A percentile compares a stretch with the other conserved stretches of the same genome.
Evolutionary conservation across 1,139 yeast genomes (phyloP).

Genomic region (Lodderomyces theae): DNA sequence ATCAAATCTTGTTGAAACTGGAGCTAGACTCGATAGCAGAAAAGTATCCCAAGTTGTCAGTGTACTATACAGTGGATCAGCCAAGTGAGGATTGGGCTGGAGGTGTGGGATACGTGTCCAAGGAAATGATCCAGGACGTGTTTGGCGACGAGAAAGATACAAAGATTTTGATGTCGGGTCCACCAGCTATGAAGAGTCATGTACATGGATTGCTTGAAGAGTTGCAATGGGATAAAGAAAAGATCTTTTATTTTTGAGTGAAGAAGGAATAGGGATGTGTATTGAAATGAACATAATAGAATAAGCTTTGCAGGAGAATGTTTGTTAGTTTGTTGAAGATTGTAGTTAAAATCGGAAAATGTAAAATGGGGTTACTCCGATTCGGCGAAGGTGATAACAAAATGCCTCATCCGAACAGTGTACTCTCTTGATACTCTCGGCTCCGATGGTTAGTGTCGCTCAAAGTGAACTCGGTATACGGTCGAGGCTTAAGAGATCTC

Average conservation of each 20-base stretch:
- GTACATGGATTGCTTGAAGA: slow-evolving; percentile 50
- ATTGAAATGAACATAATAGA: neutral
- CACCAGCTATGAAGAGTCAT: slow-evolving; percentile 61
- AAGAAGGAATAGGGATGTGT: neutral
- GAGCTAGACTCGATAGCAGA: slow-evolving; percentile 68
- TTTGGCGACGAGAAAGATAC: slow-evolving; percentile 54
- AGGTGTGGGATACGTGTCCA: slow-evolving; percentile 60
- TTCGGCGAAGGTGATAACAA: too few species aligned
- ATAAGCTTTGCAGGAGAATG: neutral
- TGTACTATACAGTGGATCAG: slow-evolving; percentile 36
- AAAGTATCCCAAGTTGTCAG: slow-evolving; percentile 59
- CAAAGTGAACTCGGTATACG: too few species aligned
- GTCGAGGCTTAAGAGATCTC: too few species aligned
- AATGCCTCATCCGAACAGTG: too few species aligned
- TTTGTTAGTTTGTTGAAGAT: too few species aligned
- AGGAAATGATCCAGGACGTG: slow-evolving; percentile 51
- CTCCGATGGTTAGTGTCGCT: too few species aligned
- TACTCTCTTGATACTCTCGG: too few species aligned
- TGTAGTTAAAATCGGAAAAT: too few species aligned
- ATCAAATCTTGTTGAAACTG: slow-evolving; percentile 65
- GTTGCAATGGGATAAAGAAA: slow-evolving; percentile 66
- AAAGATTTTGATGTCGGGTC: slow-evolving; percentile 72
- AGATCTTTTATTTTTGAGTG: slow-evolving; percentile 64
- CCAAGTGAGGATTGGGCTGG: slow-evolving; percentile 55
- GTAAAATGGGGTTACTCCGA: too few species aligned